Percentiles rank a stretch among this genome's conserved stretches.
Conservation (phyloP, 768 basidiomycete species). For the Leucosporidium yakuticum region DNA sequence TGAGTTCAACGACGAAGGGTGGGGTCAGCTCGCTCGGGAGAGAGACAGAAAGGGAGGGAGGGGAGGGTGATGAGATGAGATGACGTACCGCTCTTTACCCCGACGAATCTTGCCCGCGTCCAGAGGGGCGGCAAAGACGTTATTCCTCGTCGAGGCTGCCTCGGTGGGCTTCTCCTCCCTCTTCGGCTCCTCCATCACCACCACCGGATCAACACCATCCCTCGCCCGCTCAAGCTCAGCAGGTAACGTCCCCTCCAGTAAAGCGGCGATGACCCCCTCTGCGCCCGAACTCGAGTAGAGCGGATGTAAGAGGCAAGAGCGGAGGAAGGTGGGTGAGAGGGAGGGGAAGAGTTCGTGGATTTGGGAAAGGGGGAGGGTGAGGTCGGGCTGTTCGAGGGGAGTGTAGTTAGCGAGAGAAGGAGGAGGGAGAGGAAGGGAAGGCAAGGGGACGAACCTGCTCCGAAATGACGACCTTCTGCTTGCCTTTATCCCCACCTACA, state of each 20-base stretch:
- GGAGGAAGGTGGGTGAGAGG: constrained; percentile 53
- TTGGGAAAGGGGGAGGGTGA: constrained; percentile 49
- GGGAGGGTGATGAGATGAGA: no score
- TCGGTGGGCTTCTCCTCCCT: constrained; percentile 28
- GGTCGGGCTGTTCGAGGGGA: background rate
- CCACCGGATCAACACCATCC: background rate
- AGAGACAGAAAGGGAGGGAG: background rate
- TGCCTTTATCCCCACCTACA: no score
- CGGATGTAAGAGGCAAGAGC: constrained; percentile 11
- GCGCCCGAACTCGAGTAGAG: constrained; percentile 42
- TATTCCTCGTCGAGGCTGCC: constrained; percentile 49
- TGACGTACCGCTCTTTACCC: constrained; percentile 57
- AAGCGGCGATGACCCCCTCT: constrained; percentile 61
- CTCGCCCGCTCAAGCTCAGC: constrained; percentile 18
- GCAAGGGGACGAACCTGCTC: no score
- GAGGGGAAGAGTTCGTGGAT: constrained; percentile 73
- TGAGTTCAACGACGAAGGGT: constrained; percentile 44
- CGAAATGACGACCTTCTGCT: no score
- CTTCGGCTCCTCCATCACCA: background rate
- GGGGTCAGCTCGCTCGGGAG: background rate
- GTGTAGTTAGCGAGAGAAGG: background rate
- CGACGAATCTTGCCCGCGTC: constrained; percentile 58
- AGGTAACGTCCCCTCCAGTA: constrained; percentile 70
- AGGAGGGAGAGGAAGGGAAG: no score
- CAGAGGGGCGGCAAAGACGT: constrained; percentile 70